Base-by-base conservation (phyloP, 352 stramenopile genomes). In the Globisporangium sylvaticum region DNA sequence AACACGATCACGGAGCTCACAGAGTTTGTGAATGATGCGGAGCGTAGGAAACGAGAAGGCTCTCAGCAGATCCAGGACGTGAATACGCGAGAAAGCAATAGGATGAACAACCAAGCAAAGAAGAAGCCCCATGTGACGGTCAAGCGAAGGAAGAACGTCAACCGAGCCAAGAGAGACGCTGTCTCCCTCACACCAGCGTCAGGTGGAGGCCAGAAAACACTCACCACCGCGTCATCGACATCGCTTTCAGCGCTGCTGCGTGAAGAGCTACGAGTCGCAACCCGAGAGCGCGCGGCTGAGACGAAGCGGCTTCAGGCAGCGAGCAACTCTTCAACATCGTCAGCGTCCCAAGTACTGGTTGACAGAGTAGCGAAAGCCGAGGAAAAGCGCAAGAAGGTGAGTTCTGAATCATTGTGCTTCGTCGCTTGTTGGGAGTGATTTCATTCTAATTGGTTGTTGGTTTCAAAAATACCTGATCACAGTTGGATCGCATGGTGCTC, bases 401-500 rank as follows among this genome's bases (percentile, higher is more conserved):
- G 67, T 53, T 39, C 46, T 0, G 42, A 9, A 24, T 9, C 25
- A 52, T 24, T 62, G 12, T 64, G 12, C 9, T 46, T 42, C 0
- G 32, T 18, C 31, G 20, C n/a, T 22, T 57, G 12, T 5, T 37
- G 9, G 42, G 6, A 50, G 18, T 22, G 42, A 24, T 9, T 0
- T 6, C 42, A 4, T n/a, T 53, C 46, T 34, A 15, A 64, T 14
- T 61, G 31, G 15, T 14, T 58, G 2, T 9, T 53, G 20, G 1
- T 10, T n/a, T 22, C n/a, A 58, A 31, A 29, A 39, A 58, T 68
- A 22, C 22, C 0, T 60, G 18, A 8, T 29, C 22, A 12, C 37
- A 92, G 81, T 61, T 92, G 8, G 84, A 92, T 65, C 75, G 69
- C 29, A 62, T 89, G n/a, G 73, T 92, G 25, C 68, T 91, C 15